Evolutionary conservation across 192 early-diverging fungal species (phyloP).

Genomic region (Linnemannia hyalina): DNA sequence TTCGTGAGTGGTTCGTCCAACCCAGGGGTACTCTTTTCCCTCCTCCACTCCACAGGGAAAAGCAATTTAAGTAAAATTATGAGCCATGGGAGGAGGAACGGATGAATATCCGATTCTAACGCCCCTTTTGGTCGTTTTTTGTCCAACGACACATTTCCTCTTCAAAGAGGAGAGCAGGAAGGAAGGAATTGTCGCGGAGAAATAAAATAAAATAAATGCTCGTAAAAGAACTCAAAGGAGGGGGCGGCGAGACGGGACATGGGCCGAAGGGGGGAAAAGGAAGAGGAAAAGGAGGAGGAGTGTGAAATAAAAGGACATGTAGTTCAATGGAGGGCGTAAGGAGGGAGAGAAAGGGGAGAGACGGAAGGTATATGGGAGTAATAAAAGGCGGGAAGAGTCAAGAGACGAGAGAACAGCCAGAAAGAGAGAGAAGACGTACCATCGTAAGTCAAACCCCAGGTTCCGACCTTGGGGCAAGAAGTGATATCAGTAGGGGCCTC

Average conservation of each 20-base stretch:
- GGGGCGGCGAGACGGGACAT: background rate
- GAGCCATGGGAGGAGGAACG: background rate
- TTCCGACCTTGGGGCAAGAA: slow-evolving; percentile 62
- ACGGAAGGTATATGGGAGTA: background rate
- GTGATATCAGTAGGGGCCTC: slow-evolving; percentile 51
- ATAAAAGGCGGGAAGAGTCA: too few relatives aligned
- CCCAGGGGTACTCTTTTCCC: too few relatives aligned
- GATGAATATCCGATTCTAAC: background rate
- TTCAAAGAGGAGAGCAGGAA: too few relatives aligned
- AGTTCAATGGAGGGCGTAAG: too few relatives aligned
- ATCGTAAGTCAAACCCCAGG: slow-evolving; percentile 72
- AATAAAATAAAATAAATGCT: background rate
- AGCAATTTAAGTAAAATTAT: background rate
- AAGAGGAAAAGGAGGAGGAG: background rate
- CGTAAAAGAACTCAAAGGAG: background rate
- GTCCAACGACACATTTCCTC: background rate
- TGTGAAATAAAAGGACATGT: background rate
- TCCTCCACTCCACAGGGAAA: background rate
- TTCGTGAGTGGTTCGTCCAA: background rate
- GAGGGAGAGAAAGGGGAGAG: background rate
- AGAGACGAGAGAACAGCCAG: background rate
- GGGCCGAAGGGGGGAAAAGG: background rate
- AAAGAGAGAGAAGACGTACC: slow-evolving; percentile 24
- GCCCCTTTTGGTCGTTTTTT: background rate
- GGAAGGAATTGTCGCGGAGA: background rate